These are phyloP conservation scores for Pythium sp. DNA, from an alignment of 352 stramenopile genomes.

Conservation along the genomic window DNA sequence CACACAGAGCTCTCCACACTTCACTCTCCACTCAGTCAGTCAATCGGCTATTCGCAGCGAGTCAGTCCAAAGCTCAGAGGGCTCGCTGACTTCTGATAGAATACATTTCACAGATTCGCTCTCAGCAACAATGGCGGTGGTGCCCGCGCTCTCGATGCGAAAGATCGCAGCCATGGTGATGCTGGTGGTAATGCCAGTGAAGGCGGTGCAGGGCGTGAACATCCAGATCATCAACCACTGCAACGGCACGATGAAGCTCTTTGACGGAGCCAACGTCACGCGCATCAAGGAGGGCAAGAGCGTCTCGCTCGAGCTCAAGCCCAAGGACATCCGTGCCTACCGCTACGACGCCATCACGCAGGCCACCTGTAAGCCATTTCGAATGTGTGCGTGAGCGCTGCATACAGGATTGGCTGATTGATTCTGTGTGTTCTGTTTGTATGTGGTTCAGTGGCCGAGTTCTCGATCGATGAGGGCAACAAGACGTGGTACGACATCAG, in stretches of 20 bases:
- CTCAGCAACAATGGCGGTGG: not conserved
- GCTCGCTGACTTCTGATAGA: not conserved
- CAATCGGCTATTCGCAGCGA: not conserved
- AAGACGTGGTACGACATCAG: conserved; percentile 45
- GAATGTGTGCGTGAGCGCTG: not conserved
- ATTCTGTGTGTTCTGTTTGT: not conserved
- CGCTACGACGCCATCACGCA: conserved; percentile 15
- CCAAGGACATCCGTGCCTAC: conserved; percentile 12
- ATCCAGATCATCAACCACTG: conserved; percentile 20
- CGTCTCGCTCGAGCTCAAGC: conserved; percentile 11
- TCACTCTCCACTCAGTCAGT: not conserved
- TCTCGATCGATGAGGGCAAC: conserved; percentile 25
- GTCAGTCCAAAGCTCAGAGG: not conserved
- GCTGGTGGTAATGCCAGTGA: not conserved
- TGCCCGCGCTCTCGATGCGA: not conserved
- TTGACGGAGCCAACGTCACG: conserved; percentile 12
- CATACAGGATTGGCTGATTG: not conserved
- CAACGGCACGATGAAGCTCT: conserved; percentile 17
- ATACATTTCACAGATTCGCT: not conserved
- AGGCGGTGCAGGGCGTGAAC: not conserved
- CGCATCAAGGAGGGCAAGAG: conserved; percentile 8
- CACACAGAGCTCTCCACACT: too few species aligned
- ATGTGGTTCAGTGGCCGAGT: conserved; percentile 36
- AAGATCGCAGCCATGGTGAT: not conserved
- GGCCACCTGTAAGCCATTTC: conserved; percentile 15